Conservation (phyloP, 2,329 filamentous ascomycete species). For the Cladophialophora immunda region DNA sequence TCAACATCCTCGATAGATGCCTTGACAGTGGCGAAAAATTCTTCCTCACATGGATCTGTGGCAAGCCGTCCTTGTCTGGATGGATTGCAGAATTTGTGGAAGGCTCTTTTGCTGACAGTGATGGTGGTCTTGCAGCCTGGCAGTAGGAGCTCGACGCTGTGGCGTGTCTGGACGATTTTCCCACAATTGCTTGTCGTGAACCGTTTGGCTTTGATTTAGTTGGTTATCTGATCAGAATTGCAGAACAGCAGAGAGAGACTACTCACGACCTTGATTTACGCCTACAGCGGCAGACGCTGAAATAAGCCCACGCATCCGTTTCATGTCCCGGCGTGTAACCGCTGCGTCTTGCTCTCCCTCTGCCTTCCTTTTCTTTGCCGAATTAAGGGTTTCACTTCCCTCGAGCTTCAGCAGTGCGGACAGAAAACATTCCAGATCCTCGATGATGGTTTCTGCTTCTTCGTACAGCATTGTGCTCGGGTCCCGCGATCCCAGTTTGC, state of each 20-base stretch:
- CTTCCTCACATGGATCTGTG: not conserved
- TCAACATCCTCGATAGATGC: not conserved
- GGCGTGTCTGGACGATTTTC: not conserved
- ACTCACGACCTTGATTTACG: not conserved
- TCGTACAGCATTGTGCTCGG: not conserved
- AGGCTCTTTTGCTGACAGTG: not conserved
- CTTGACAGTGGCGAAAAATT: slow-evolving; percentile 1
- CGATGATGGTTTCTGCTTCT: slow-evolving; percentile 1
- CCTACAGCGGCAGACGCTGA: not conserved
- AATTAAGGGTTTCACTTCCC: not conserved
- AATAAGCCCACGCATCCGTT: not conserved
- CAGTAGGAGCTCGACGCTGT: not conserved
- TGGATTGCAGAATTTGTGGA: not conserved
- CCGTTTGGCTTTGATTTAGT: not conserved
- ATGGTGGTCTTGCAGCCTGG: not conserved
- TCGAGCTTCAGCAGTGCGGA: not conserved
- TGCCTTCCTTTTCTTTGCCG: not conserved
- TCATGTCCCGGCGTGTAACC: slow-evolving; percentile 1
- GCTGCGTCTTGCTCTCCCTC: not conserved
- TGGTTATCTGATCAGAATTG: not conserved
- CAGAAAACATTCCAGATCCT: slow-evolving; percentile 6
- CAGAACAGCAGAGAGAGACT: not conserved
- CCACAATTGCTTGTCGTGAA: not conserved
- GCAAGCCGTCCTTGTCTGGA: not conserved
- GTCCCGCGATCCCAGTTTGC: not conserved